These are phyloP conservation scores for Sphaerulina vaccinii DNA, from an alignment of 2,329 filamentous ascomycete genomes.

Conservation along the genomic window DNA sequence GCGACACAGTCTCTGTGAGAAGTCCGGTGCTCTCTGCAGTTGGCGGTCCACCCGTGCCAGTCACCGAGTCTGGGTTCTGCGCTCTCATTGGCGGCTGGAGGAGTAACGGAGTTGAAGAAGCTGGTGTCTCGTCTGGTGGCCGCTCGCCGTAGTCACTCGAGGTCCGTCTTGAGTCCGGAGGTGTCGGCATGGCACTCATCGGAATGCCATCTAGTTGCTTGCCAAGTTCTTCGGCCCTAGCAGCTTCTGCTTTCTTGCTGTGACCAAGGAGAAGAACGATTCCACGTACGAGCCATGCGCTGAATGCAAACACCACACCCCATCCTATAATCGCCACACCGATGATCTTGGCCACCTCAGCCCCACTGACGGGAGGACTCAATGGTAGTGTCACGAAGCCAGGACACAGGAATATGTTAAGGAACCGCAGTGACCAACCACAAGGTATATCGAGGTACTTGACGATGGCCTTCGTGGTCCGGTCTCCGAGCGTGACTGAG, in stretches of 20 bases:
- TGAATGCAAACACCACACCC: conserved; percentile 39
- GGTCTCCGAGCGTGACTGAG: conserved; percentile 50
- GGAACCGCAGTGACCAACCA: conserved; percentile 58
- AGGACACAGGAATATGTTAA: conserved; percentile 60
- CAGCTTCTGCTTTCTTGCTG: conserved; percentile 53
- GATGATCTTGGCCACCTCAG: conserved; percentile 60
- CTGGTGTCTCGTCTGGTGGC: not conserved
- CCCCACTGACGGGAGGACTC: conserved; percentile 53
- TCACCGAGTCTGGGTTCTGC: conserved; percentile 28
- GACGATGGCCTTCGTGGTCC: conserved; percentile 51
- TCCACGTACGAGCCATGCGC: conserved; percentile 45
- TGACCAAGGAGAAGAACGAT: conserved; percentile 54
- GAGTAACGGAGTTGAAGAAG: conserved; percentile 10
- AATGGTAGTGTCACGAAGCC: conserved; percentile 60
- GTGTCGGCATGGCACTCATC: conserved; percentile 33
- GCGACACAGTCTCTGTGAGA: not conserved
- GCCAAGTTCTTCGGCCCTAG: conserved; percentile 54
- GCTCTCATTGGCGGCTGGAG: conserved; percentile 24
- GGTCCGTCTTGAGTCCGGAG: not conserved
- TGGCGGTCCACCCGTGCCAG: conserved; percentile 30
- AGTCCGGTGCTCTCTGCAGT: conserved; percentile 5
- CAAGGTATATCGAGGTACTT: conserved; percentile 56
- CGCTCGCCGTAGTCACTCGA: not conserved
- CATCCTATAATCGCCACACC: conserved; percentile 59
- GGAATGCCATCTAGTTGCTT: conserved; percentile 49